Evolutionary conservation across 1,284 basidiomycete genomes (phyloP).

Genomic region (Leccinum griseonigrum): DNA sequence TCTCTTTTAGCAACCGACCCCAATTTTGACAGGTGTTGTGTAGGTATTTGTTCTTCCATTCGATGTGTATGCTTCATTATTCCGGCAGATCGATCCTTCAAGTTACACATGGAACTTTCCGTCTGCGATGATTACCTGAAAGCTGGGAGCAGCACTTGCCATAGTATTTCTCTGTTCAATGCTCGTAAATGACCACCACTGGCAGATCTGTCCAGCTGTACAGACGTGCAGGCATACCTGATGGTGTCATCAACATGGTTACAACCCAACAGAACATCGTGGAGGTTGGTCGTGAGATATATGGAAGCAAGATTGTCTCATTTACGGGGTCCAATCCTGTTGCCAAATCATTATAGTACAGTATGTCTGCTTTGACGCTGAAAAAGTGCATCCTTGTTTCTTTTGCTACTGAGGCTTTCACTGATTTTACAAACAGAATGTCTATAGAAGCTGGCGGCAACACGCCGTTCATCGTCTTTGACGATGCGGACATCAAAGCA

Average conservation of each 20-base stretch:
- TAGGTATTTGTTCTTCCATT: slow-evolving; percentile 33
- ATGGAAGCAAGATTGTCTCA: slow-evolving; percentile 72
- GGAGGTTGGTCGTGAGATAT: slow-evolving; percentile 83
- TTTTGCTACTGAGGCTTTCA: background rate
- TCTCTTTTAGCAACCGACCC: background rate
- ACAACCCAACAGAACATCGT: slow-evolving; percentile 81
- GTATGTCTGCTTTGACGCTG: slow-evolving; percentile 80
- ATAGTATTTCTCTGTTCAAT: slow-evolving; percentile 34
- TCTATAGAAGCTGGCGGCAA: slow-evolving; percentile 90
- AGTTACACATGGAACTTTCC: slow-evolving; percentile 93
- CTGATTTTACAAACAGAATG: slow-evolving; percentile 44
- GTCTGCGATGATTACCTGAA: slow-evolving; percentile 91
- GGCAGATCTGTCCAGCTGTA: slow-evolving; percentile 55
- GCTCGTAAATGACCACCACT: background rate
- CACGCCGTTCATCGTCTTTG: slow-evolving; percentile 94
- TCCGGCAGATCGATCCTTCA: slow-evolving; percentile 64
- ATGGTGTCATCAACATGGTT: slow-evolving; percentile 94
- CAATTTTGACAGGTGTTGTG: slow-evolving; percentile 50
- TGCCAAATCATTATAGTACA: slow-evolving; percentile 87
- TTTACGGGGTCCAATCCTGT: slow-evolving; percentile 95
- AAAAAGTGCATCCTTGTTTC: slow-evolving; percentile 68
- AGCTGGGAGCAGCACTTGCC: slow-evolving; percentile 86
- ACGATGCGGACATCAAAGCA: slow-evolving; percentile 91
- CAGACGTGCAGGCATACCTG: slow-evolving; percentile 86
- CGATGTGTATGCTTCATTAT: slow-evolving; percentile 7